These are phyloP conservation scores for Lachnum nothofagi DNA, from an alignment of 2,329 filamentous ascomycete genomes.

Conservation along the genomic window DNA sequence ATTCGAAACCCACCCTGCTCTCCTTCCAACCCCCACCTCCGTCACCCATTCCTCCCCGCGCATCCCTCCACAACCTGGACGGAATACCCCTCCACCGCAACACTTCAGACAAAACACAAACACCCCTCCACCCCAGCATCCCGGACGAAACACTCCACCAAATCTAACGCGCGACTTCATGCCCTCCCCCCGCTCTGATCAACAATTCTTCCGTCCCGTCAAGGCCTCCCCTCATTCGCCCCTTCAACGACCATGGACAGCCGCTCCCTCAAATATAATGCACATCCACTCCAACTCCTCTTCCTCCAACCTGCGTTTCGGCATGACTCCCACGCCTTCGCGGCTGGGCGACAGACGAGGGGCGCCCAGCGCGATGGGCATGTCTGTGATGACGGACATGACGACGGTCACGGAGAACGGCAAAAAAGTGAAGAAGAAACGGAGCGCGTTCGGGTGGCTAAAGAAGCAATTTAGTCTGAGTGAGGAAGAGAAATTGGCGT, in stretches of 20 bases:
- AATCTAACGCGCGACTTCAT: slow-evolving; percentile 17
- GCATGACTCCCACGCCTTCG: slow-evolving; percentile 18
- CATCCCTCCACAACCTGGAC: too few relatives aligned
- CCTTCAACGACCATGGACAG: slow-evolving; percentile 42
- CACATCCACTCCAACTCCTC: slow-evolving; percentile 36
- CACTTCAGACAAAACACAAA: too few relatives aligned
- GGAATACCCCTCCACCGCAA: too few relatives aligned
- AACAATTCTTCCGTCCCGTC: slow-evolving; percentile 57
- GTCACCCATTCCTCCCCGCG: slow-evolving; percentile 5
- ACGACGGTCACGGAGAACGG: slow-evolving; percentile 37
- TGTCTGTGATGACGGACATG: slow-evolving; percentile 52
- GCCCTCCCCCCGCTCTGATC: slow-evolving; percentile 43
- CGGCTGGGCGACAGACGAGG: slow-evolving; percentile 18
- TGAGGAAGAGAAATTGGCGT: slow-evolving; percentile 57
- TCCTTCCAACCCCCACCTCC: slow-evolving; percentile 2
- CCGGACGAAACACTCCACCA: too few relatives aligned
- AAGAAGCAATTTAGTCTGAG: slow-evolving; percentile 64
- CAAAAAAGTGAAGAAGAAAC: slow-evolving; percentile 56
- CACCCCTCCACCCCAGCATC: too few relatives aligned
- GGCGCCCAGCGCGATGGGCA: slow-evolving; percentile 32
- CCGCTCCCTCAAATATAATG: slow-evolving; percentile 24
- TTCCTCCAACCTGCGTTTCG: slow-evolving; percentile 42
- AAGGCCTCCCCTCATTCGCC: slow-evolving; percentile 60
- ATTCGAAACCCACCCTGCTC: slow-evolving; percentile 1
- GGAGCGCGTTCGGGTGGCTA: slow-evolving; percentile 62